Evolutionary conservation across 495 filamentous ascomycete genomes (phyloP).

Genomic region (Aspergillus haitiensis): DNA sequence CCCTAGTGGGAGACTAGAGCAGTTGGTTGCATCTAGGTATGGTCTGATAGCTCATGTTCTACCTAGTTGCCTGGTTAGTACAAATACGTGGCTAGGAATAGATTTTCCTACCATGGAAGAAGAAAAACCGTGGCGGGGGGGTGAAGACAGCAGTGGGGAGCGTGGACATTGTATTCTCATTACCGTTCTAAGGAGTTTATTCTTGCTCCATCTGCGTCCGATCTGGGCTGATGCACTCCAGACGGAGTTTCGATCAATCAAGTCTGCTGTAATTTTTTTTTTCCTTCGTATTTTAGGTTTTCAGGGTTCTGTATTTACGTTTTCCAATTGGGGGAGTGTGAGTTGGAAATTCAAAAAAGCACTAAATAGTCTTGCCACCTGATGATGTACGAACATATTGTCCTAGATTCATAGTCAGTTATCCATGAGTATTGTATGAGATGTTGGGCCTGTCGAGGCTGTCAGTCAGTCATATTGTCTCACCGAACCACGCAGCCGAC

Average conservation of each 20-base stretch:
- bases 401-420: no score
- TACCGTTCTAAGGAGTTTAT: background rate
- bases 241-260: slow-evolving; percentile 6
- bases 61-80: slow-evolving; percentile 18
- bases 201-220: background rate
- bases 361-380: no score
- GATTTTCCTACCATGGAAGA: slow-evolving; percentile 4
- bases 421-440: no score
- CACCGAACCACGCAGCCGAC: no score
- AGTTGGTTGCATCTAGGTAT: slow-evolving; percentile 13
- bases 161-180: background rate
- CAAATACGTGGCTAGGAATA: slow-evolving; percentile 13
- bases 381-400: no score
- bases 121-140: slow-evolving; percentile 9
- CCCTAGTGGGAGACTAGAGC: slow-evolving; percentile 20
- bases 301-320: background rate
- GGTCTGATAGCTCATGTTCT: slow-evolving; percentile 23
- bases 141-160: background rate
- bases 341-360: background rate
- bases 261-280: background rate
- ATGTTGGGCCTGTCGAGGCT: no score
- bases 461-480: no score
- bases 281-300: no score
- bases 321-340: background rate
- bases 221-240: background rate